Percentiles rank a stretch among this genome's conserved stretches.
These are phyloP conservation scores for Corymbia maculata DNA, from an alignment of 345 rosid species.

Conservation along the genomic window DNA sequence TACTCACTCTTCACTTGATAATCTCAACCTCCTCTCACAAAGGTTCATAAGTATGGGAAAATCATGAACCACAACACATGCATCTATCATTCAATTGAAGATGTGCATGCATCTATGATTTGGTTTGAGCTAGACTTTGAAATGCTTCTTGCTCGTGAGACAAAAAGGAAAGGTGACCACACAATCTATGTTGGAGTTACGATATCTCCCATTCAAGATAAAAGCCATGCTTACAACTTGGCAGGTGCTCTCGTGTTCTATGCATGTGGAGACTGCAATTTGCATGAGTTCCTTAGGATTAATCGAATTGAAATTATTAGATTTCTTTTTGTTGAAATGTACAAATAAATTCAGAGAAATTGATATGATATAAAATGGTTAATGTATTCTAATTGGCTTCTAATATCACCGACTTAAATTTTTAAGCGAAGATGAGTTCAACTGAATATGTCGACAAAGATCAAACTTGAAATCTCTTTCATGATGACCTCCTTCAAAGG, in stretches of 20 bases:
- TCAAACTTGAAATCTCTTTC: background rate
- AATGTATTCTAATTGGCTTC: background rate
- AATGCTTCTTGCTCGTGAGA: background rate
- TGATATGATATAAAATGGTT: background rate
- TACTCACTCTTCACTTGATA: too few species aligned
- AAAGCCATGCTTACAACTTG: background rate
- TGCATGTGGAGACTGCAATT: background rate
- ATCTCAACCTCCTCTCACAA: too few species aligned
- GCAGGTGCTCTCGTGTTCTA: background rate
- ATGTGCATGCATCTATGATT: background rate
- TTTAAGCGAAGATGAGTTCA: background rate
- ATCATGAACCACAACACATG: too few species aligned
- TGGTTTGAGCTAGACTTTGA: background rate
- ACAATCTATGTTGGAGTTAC: too few species aligned
- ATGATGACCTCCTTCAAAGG: fast-evolving
- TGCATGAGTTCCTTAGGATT: fast-evolving
- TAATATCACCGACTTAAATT: too few species aligned
- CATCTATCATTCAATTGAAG: background rate
- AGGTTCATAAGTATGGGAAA: too few species aligned
- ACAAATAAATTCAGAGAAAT: background rate
- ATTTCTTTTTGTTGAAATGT: background rate
- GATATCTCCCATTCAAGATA: background rate
- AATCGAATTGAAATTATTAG: fast-evolving
- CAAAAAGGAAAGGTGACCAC: background rate
- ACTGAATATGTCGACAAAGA: fast-evolving